A percentile compares a stretch with the other conserved stretches of the same genome.
Conservation (phyloP, 2,329 filamentous ascomycete species). For the Harringtonia lauricola region DNA sequence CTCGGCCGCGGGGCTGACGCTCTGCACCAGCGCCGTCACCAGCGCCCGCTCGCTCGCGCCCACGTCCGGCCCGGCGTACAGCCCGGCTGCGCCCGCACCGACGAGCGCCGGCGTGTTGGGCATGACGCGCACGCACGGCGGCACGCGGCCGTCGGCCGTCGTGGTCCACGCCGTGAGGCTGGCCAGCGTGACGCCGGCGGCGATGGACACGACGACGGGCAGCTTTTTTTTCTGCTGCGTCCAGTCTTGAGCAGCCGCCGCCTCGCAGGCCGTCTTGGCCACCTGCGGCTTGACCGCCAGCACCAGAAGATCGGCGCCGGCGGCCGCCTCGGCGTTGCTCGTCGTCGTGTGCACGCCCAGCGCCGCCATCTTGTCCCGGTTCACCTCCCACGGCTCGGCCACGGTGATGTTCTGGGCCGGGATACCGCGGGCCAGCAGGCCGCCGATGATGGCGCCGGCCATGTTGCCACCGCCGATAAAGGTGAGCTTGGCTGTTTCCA, state of each 20-base stretch:
- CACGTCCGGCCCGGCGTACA: constrained; percentile 32
- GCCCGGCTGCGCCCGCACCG: constrained; percentile 36
- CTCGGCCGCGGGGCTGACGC: constrained; percentile 35
- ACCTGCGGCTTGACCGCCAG: constrained; percentile 42
- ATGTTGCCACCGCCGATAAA: constrained; percentile 39
- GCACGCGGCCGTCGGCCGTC: constrained; percentile 23
- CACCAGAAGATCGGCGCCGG: constrained; percentile 33
- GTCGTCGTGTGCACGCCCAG: constrained; percentile 34
- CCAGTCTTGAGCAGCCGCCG: constrained; percentile 31
- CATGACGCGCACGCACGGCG: constrained; percentile 39
- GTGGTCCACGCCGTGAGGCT: constrained; percentile 32
- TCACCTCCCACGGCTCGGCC: constrained; percentile 40
- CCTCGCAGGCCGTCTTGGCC: constrained; percentile 32
- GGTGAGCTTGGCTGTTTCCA: constrained; percentile 22
- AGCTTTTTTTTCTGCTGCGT: constrained; percentile 17
- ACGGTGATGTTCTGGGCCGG: constrained; percentile 33
- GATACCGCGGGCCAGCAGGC: constrained; percentile 31
- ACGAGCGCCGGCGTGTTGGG: constrained; percentile 40
- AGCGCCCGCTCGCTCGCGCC: constrained; percentile 29
- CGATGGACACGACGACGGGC: constrained; percentile 37
- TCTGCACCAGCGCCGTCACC: constrained; percentile 28
- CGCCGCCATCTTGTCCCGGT: constrained; percentile 35
- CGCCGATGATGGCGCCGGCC: constrained; percentile 39
- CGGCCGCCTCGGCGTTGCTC: constrained; percentile 32
- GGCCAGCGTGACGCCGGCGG: constrained; percentile 34